Percentiles rank a stretch among this genome's conserved stretches.
These are phyloP conservation scores for Quercus tomentella DNA, from an alignment of 331 rosid species.

Conservation along the genomic window DNA sequence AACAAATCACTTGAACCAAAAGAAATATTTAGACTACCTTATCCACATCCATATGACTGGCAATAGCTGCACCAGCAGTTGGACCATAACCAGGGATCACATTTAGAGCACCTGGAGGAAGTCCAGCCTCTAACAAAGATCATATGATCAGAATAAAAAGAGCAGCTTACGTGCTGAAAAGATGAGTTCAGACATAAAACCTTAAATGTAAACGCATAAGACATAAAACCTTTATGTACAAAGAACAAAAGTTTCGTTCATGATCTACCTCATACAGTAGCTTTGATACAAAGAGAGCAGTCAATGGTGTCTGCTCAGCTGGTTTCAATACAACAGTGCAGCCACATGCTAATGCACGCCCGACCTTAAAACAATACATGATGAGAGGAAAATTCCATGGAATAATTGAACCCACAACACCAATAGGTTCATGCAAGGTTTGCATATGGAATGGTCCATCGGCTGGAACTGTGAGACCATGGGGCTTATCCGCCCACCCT, in stretches of 20 bases:
- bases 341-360: constrained; percentile 79
- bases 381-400: constrained; percentile 90
- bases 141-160: background rate
- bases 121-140: constrained; percentile 70
- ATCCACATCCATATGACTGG: constrained; percentile 89
- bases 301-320: constrained; percentile 79
- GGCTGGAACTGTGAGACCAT: constrained; percentile 78
- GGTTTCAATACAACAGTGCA: constrained; percentile 64
- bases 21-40: constrained; percentile 45
- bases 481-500: constrained; percentile 97
- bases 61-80: constrained; percentile 86
- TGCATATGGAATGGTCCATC: constrained; percentile 69
- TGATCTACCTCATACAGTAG: constrained; percentile 57
- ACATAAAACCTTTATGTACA: background rate
- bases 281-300: constrained; percentile 53
- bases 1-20: background rate
- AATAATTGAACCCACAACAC: constrained; percentile 79
- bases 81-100: constrained; percentile 83
- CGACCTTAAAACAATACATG: constrained; percentile 73
- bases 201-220: background rate
- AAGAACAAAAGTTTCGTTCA: background rate
- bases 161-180: background rate
- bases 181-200: background rate
- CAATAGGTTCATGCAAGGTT: constrained; percentile 81
- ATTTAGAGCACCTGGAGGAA: constrained; percentile 86